Percentiles rank a stretch among this genome's conserved stretches.
Evolutionary conservation across 257 asterid species (phyloP).

Genomic region (Primulina tabacum): DNA sequence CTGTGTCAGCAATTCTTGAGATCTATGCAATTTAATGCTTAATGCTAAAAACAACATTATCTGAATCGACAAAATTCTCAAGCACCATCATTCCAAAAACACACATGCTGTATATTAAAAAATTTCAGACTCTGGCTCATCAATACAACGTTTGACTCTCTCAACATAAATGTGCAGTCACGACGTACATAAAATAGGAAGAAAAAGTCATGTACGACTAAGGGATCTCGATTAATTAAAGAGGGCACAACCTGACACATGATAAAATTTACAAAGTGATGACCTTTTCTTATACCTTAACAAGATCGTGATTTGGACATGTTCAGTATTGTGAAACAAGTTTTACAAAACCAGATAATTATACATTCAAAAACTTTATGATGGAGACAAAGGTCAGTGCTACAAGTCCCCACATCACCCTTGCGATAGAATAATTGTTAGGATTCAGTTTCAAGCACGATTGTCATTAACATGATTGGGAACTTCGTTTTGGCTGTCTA

Average conservation of each 20-base stretch:
- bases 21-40: neutral
- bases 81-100: neutral
- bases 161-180: neutral
- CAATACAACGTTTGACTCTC: neutral
- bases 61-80: neutral
- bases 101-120: neutral
- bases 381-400: neutral
- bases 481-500: constrained; percentile 33
- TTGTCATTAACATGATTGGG: constrained; percentile 3
- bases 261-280: neutral
- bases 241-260: neutral
- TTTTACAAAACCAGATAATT: neutral
- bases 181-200: neutral
- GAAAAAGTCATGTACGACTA: neutral
- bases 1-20: neutral
- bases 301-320: neutral
- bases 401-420: neutral
- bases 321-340: neutral
- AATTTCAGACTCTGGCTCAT: neutral
- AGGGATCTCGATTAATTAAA: neutral
- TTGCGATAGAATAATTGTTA: neutral
- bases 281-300: neutral
- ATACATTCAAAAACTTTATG: neutral
- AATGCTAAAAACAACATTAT: neutral
- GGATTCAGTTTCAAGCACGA: neutral